These are phyloP conservation scores for Xylaria flabelliformis DNA, from an alignment of 495 filamentous ascomycete genomes.

Conservation along the genomic window DNA sequence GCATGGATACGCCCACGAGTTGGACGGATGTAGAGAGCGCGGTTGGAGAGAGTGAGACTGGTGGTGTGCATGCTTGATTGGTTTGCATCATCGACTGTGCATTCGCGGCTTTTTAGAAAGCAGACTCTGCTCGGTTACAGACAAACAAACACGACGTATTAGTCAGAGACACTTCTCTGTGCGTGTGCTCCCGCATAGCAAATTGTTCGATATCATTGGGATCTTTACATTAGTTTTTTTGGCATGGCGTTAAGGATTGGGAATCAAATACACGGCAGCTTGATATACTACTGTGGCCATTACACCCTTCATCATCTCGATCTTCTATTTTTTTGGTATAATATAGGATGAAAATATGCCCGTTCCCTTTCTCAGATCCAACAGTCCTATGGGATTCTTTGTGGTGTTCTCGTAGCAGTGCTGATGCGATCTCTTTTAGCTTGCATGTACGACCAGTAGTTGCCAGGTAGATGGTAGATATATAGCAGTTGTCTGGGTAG, in stretches of 20 bases:
- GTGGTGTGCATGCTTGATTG: conserved; percentile 40
- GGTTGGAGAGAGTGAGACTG: conserved; percentile 54
- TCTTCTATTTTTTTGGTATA: not conserved
- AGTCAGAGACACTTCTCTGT: not conserved
- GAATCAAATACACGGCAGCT: conserved; percentile 1
- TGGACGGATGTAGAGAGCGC: conserved; percentile 83
- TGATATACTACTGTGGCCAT: not conserved
- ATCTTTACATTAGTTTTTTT: not conserved
- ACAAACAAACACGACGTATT: not conserved
- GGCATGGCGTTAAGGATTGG: conserved; percentile 13
- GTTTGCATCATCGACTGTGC: not conserved
- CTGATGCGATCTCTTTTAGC: not conserved
- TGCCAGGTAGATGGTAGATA: not conserved
- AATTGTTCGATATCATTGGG: not conserved
- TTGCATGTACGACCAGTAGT: not conserved
- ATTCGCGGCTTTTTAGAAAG: not conserved
- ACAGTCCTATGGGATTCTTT: not conserved
- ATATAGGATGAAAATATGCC: not conserved
- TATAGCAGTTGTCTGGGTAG: not conserved
- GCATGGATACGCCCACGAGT: conserved; percentile 68
- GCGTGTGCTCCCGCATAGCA: not conserved
- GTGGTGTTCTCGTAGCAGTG: not conserved
- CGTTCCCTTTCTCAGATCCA: not conserved
- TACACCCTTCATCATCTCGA: not conserved
- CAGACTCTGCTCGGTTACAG: not conserved